Conservation (phyloP, 1,139 yeast species). For the Candida pseudoviswanathii region DNA sequence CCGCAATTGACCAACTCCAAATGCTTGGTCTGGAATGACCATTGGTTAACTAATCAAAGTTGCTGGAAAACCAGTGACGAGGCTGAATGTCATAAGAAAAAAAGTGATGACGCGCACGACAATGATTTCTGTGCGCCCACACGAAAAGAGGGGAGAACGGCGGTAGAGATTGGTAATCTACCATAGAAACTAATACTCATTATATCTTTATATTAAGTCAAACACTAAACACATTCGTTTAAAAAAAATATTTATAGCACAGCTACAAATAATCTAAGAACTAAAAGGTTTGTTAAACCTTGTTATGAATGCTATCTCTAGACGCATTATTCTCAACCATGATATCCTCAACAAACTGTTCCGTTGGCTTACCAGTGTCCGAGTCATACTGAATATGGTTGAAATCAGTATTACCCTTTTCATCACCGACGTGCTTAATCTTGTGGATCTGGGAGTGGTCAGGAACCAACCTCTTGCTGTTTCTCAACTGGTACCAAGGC, state of each 20-base stretch:
- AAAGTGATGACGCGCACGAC: too few species aligned
- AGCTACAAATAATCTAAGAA: not conserved
- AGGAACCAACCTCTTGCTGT: slow-evolving; percentile 52
- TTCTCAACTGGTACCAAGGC: slow-evolving; percentile 61
- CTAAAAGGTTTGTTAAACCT: slow-evolving; percentile 2
- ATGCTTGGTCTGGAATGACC: too few species aligned
- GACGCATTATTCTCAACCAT: slow-evolving; percentile 5
- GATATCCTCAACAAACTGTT: slow-evolving; percentile 17
- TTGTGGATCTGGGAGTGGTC: slow-evolving; percentile 51
- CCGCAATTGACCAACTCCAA: too few species aligned
- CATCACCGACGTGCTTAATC: slow-evolving; percentile 20
- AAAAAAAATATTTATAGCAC: not conserved
- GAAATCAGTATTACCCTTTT: slow-evolving; percentile 24
- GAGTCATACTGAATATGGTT: slow-evolving; percentile 22
- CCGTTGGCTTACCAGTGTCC: slow-evolving; percentile 18
- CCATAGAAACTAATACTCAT: too few species aligned
- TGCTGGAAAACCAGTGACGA: too few species aligned
- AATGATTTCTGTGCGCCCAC: too few species aligned
- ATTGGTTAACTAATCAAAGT: too few species aligned
- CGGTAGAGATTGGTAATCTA: too few species aligned
- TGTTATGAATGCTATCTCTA: slow-evolving; percentile 10
- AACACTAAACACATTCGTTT: not conserved
- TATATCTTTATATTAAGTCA: too few species aligned
- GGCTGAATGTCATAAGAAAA: too few species aligned
- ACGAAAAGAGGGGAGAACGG: too few species aligned